Base-by-base conservation (phyloP, 208 protist species). In the Trypanosoma congolense region DNA sequence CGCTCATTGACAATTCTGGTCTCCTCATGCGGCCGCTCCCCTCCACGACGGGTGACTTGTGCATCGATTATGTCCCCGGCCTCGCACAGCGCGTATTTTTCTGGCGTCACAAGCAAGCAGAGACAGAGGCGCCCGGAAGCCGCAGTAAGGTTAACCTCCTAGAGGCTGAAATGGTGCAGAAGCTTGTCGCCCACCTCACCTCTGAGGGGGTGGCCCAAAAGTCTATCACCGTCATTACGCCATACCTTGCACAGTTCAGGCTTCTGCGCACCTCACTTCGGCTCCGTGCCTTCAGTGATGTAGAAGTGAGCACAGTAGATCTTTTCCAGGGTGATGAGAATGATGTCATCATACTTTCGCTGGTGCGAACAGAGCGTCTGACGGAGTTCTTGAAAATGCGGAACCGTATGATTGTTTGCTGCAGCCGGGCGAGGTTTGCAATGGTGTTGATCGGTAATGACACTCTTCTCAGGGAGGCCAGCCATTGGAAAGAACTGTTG, bases 251-350 rank as follows among this genome's bases (percentile, higher is more conserved):
- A 0, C 96, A 98, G 72, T 80, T 65, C 47, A 67, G 77, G 31
- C 73, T 88, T 64, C 69, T 96, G 31, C 82, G 80, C 25, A 90
- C 77, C 16, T 65, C 76, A 30, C 55, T 95, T 54, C 82, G 83
- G 4, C 46, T 92, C 29, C 66, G 70, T 46, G 79, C 75, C 9
- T 58, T 95, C 44, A 61, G 75, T 3, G 84, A 90, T 24, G 76
- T 95, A 26, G 71, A 62, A 2, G 81, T 97, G 36, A 79, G 75
- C 51, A 98, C 96, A 28, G 87, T 98, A 4, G 96, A 98, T 72
- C 84, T 95, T 19, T 98, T 87, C 73, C 97, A 98, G 56, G 96
- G 97, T 18, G 90, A 97, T 50, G 96, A 98, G 73, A 92, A 91
- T 45, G 90, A 98, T 47, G 55, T 98, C 25, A 82, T 98, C 12